Percentiles rank a stretch among this genome's conserved stretches.
Evolutionary conservation across 805 yeast genomes (phyloP).

Genomic region (Zygosaccharomyces bisporus): DNA sequence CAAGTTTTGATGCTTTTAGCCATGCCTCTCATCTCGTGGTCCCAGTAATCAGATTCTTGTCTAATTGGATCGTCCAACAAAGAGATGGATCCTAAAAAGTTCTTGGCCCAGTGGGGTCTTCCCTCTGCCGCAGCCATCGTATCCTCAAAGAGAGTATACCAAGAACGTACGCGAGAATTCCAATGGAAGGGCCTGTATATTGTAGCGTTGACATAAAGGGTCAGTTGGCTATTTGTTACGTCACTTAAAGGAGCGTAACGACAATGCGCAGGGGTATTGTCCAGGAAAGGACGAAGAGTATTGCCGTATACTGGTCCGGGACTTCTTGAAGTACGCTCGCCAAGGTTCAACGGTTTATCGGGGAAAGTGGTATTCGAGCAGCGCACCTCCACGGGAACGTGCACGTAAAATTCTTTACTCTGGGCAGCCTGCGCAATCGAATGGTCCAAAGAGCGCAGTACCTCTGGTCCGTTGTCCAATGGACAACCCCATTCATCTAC

Average conservation of each 20-base stretch:
- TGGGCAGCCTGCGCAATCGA: slow-evolving; percentile 59
- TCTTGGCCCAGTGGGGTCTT: slow-evolving; percentile 98
- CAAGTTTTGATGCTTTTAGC: slow-evolving; percentile 63
- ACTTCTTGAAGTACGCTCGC: slow-evolving; percentile 47
- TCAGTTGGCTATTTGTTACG: slow-evolving; percentile 66
- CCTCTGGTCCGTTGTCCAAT: slow-evolving; percentile 67
- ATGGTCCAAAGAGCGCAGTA: slow-evolving; percentile 58
- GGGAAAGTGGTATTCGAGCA: slow-evolving; percentile 76
- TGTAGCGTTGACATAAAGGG: slow-evolving; percentile 87
- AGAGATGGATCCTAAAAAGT: slow-evolving; percentile 62
- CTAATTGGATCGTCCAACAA: slow-evolving; percentile 32
- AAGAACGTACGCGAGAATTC: slow-evolving; percentile 66
- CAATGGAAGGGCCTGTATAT: slow-evolving; percentile 90
- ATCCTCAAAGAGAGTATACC: slow-evolving; percentile 83
- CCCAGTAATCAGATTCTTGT: slow-evolving; percentile 42
- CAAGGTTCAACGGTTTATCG: slow-evolving; percentile 44
- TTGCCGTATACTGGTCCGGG: slow-evolving; percentile 86
- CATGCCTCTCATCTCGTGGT: slow-evolving; percentile 78
- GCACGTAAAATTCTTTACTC: slow-evolving; percentile 70
- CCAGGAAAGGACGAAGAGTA: slow-evolving; percentile 73
- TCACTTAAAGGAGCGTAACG: slow-evolving; percentile 47
- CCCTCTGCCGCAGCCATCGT: slow-evolving; percentile 78
- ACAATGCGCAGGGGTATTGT: slow-evolving; percentile 63
- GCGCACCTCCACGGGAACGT: slow-evolving; percentile 93
- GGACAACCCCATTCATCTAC: slow-evolving; percentile 99